Base-by-base conservation (phyloP, 164 flowering plant genomes). In the Paratinospora sagittata region DNA sequence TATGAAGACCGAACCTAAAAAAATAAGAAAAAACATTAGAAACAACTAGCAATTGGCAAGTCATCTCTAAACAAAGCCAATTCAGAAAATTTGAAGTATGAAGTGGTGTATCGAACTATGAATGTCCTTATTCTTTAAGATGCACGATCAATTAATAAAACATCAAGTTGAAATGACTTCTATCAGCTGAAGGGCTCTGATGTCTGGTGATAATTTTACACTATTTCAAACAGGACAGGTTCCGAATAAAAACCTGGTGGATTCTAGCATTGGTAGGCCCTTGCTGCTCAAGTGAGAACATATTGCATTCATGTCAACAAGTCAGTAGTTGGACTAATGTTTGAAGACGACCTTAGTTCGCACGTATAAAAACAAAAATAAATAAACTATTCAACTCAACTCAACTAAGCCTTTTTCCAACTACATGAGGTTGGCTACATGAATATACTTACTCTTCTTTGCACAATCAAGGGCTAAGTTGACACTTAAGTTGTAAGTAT, bases 1-100 rank as follows among this genome's bases (percentile, higher is more conserved):
- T 92, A 92, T 2, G 98, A 92, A 12, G 96, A 92, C 57, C 98
- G 88, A 65, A 90, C 97, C 96, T 92, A 36, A 21, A 45, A n/a
- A 58, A 73, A 39, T 30, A 63, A 41, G 3, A 55, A 63, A n/a
- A 67, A 16, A n/a, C 69, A 72, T 36, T 43, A 73, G 17, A 45
- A 19, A 14, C 14, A 24, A 12, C 0, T 12, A 27, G 8, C 10
- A 47, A 8, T 39, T 39, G 43, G n/a, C 2, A n/a, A 68, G 34
- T 47, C 33, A 68, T 36, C 10, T 12, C 13, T 19, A 27, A 47
- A 26, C 17, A 66, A 41, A 66, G 7, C 6, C 21, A 19, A 66
- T 41, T 19, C 19, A 19, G 34, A 1, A 12, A 19, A 19, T 49
- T 10, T 49, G 16, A 49, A 13, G 57, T 17, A 3, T 49, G 57